Evolutionary conservation across 495 filamentous ascomycete genomes (phyloP).

Genomic region (Lineolata rhizophorae): DNA sequence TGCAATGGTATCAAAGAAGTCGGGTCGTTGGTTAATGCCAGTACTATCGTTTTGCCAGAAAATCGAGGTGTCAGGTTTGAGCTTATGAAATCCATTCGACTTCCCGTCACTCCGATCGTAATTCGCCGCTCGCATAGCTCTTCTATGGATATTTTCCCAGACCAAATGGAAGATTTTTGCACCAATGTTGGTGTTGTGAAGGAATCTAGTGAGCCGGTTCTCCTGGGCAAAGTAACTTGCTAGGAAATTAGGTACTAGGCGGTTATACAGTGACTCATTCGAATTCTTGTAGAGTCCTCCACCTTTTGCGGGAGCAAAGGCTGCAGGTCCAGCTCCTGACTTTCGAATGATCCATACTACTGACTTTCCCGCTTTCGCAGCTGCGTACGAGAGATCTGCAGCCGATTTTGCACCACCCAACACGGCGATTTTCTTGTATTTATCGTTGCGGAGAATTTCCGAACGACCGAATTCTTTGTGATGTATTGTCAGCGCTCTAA

Average conservation of each 20-base stretch:
- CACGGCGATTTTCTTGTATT: conserved; percentile 14
- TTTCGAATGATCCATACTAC: conserved; percentile 23
- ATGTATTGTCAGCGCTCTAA: conserved; percentile 19
- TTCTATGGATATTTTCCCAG: conserved; percentile 10
- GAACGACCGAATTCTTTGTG: conserved; percentile 20
- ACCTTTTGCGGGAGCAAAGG: conserved; percentile 10
- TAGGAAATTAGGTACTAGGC: conserved; percentile 4
- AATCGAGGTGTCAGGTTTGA: conserved; percentile 14
- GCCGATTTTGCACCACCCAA: conserved; percentile 24
- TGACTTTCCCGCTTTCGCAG: conserved; percentile 16
- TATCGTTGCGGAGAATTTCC: conserved; percentile 9
- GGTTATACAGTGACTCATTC: conserved; percentile 5
- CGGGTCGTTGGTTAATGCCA: conserved; percentile 16
- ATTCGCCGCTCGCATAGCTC: no score
- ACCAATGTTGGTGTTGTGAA: conserved; percentile 14
- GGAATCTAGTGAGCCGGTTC: conserved; percentile 15
- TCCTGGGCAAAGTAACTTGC: conserved; percentile 8
- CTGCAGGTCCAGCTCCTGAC: conserved; percentile 17
- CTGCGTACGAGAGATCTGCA: conserved; percentile 22
- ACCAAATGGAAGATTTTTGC: conserved; percentile 10
- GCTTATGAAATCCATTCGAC: conserved; percentile 14
- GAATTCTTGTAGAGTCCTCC: conserved; percentile 15
- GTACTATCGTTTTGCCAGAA: conserved; percentile 21
- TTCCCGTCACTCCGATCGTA: conserved; percentile 8
- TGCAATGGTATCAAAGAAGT: conserved; percentile 22